These are phyloP conservation scores for Mycogone perniciosa DNA, from an alignment of 2,329 filamentous ascomycete genomes.

Conservation along the genomic window DNA sequence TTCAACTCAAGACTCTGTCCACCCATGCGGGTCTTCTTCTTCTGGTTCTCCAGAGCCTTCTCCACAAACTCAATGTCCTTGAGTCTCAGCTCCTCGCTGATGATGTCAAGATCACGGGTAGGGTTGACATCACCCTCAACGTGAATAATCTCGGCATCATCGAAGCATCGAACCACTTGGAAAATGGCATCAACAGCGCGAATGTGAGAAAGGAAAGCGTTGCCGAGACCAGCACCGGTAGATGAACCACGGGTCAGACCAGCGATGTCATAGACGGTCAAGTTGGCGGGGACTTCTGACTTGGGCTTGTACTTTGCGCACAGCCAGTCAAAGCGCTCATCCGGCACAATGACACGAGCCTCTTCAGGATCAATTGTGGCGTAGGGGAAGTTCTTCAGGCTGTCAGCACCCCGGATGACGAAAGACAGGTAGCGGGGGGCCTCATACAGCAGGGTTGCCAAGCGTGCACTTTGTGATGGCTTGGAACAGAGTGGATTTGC, in stretches of 20 bases:
- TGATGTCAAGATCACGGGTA: slow-evolving; percentile 88
- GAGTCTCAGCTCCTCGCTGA: slow-evolving; percentile 89
- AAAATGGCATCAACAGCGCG: slow-evolving; percentile 97
- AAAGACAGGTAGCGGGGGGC: slow-evolving; percentile 26
- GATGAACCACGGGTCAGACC: slow-evolving; percentile 93
- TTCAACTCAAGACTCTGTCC: slow-evolving; percentile 97
- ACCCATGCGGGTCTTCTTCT: slow-evolving; percentile 91
- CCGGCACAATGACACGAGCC: slow-evolving; percentile 92
- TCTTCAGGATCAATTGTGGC: slow-evolving; percentile 99
- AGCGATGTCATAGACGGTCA: slow-evolving; percentile 98
- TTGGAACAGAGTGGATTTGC: slow-evolving; percentile 99
- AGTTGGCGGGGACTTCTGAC: slow-evolving; percentile 90
- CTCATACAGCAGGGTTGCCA: slow-evolving; percentile 87
- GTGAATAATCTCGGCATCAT: slow-evolving; percentile 99
- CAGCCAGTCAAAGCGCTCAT: slow-evolving; percentile 94
- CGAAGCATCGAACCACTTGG: slow-evolving; percentile 94
- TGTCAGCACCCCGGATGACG: slow-evolving; percentile 35
- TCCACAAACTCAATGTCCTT: slow-evolving; percentile 99
- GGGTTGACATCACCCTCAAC: slow-evolving; percentile 98
- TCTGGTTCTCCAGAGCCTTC: slow-evolving; percentile 84
- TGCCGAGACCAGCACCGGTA: slow-evolving; percentile 94
- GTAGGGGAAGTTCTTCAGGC: slow-evolving; percentile 85
- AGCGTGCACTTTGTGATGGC: slow-evolving; percentile 96
- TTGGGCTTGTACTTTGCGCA: slow-evolving; percentile 96
- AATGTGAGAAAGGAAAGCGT: slow-evolving; percentile 97